A percentile compares a stretch with the other conserved stretches of the same genome.
Conservation (phyloP, 768 basidiomycete species). For the Russula griseocarnosa region DNA sequence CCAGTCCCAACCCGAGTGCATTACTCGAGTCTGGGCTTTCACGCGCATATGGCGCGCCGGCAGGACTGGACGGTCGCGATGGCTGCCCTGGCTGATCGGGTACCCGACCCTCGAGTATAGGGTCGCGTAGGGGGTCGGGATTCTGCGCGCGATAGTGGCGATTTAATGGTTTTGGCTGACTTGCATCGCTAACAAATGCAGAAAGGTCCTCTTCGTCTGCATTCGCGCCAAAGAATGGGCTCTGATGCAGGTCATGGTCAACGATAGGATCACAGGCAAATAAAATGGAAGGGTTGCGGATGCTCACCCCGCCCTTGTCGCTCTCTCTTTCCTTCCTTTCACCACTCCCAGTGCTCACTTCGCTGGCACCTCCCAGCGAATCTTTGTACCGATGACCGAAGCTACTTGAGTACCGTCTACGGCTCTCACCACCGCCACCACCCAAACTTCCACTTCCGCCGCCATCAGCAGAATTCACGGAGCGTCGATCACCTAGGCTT, state of each 20-base stretch:
- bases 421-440: constrained; percentile 28
- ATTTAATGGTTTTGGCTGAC: constrained; percentile 58
- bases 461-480: constrained; percentile 33
- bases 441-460: constrained; percentile 24
- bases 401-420: constrained; percentile 73
- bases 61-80: constrained; percentile 17
- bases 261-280: constrained; percentile 11
- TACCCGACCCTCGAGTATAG: constrained; percentile 3
- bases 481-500: constrained; percentile 43
- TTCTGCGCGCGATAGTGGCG: constrained; percentile 29
- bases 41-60: constrained; percentile 15
- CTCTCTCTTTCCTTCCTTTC: constrained; percentile 30
- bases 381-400: constrained; percentile 67
- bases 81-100: constrained; percentile 9
- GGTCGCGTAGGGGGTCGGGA: constrained; percentile 25
- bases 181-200: constrained; percentile 72
- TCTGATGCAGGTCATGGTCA: constrained; percentile 29
- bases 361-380: constrained; percentile 38
- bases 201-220: constrained; percentile 78
- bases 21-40: constrained; percentile 28
- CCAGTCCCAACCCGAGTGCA: constrained; percentile 30
- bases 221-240: constrained; percentile 44
- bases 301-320: constrained; percentile 28
- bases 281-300: background rate
- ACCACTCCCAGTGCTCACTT: constrained; percentile 41